Conservation (phyloP, 2,329 filamentous ascomycete species). For the Fusarium robinianum region DNA sequence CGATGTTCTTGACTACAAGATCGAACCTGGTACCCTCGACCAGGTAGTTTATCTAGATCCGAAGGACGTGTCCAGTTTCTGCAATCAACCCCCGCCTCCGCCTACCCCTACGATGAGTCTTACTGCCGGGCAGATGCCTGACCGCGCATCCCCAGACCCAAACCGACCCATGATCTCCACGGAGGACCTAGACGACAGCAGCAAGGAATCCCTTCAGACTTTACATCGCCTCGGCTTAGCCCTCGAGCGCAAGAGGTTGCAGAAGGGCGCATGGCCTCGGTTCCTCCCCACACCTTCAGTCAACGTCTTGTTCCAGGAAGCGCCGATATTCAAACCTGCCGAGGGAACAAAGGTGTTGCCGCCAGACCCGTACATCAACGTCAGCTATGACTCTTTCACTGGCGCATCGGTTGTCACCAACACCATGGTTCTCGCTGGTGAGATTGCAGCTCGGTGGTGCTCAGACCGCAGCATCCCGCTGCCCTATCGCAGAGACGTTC, state of each 20-base stretch:
- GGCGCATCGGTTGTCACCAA: slow-evolving; percentile 44
- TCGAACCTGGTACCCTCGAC: slow-evolving; percentile 58
- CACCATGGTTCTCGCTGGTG: slow-evolving; percentile 64
- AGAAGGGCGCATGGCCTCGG: slow-evolving; percentile 55
- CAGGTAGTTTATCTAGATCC: slow-evolving; percentile 63
- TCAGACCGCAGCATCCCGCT: slow-evolving; percentile 60
- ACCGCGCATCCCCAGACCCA: slow-evolving; percentile 22
- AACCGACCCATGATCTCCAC: slow-evolving; percentile 50
- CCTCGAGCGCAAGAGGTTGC: slow-evolving; percentile 48
- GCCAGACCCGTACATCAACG: slow-evolving; percentile 57
- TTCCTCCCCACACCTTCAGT: slow-evolving; percentile 51
- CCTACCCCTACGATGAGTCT: slow-evolving; percentile 33
- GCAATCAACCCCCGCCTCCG: slow-evolving; percentile 42
- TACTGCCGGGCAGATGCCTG: slow-evolving; percentile 36
- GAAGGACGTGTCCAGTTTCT: slow-evolving; percentile 51
- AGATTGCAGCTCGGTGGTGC: slow-evolving; percentile 66
- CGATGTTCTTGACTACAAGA: slow-evolving; percentile 56
- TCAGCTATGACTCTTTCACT: slow-evolving; percentile 38
- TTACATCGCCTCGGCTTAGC: slow-evolving; percentile 55
- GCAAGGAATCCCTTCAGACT: slow-evolving; percentile 52
- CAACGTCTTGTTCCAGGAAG: slow-evolving; percentile 48
- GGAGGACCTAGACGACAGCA: slow-evolving; percentile 47
- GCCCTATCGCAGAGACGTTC: slow-evolving; percentile 60
- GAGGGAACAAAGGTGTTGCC: slow-evolving; percentile 35
- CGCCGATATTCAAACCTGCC: slow-evolving; percentile 23